phyloP scores from a whole-genome alignment of 768 basidiomycete species.

The Russula griseocarnosa region DNA sequence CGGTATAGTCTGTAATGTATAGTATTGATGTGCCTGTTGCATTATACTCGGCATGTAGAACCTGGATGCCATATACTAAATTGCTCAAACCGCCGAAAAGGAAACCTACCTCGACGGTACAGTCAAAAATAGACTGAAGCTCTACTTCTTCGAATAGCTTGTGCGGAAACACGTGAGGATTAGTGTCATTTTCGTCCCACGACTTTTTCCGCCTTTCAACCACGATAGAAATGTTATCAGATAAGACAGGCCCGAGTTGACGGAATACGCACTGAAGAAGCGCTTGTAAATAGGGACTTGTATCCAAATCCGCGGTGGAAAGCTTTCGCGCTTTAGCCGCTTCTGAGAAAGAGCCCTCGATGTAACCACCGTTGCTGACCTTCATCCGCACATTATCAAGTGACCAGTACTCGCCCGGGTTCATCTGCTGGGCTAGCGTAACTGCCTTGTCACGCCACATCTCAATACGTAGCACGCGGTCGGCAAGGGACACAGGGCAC shows the following conservation, averaged over 20 bases:
- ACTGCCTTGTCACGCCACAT: slow-evolving; percentile 28
- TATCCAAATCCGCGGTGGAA: slow-evolving; percentile 12
- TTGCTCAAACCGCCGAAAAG: not conserved
- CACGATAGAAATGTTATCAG: not conserved
- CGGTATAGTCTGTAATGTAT: slow-evolving; percentile 27
- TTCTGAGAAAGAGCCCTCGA: slow-evolving; percentile 26
- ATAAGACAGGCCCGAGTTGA: not conserved
- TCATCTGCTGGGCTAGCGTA: slow-evolving; percentile 20
- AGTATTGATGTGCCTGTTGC: slow-evolving; percentile 11
- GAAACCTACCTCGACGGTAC: slow-evolving; percentile 26
- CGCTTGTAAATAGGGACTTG: slow-evolving; percentile 5
- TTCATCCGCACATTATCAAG: slow-evolving; percentile 28
- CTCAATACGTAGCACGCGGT: slow-evolving; percentile 27
- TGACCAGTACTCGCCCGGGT: slow-evolving; percentile 28
- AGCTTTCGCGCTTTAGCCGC: slow-evolving; percentile 24
- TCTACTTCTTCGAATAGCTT: slow-evolving; percentile 22
- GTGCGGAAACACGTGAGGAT: slow-evolving; percentile 27
- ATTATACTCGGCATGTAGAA: slow-evolving; percentile 24
- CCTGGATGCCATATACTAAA: slow-evolving; percentile 11
- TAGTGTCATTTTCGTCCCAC: slow-evolving; percentile 26
- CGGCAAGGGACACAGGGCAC: slow-evolving; percentile 23
- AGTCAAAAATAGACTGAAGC: slow-evolving; percentile 21
- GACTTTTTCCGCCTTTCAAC: slow-evolving; percentile 24
- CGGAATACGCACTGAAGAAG: slow-evolving; percentile 22
- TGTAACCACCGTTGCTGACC: slow-evolving; percentile 11